These are phyloP conservation scores for Ogataea paradorogensis DNA, from an alignment of 805 yeast species.

Conservation along the genomic window DNA sequence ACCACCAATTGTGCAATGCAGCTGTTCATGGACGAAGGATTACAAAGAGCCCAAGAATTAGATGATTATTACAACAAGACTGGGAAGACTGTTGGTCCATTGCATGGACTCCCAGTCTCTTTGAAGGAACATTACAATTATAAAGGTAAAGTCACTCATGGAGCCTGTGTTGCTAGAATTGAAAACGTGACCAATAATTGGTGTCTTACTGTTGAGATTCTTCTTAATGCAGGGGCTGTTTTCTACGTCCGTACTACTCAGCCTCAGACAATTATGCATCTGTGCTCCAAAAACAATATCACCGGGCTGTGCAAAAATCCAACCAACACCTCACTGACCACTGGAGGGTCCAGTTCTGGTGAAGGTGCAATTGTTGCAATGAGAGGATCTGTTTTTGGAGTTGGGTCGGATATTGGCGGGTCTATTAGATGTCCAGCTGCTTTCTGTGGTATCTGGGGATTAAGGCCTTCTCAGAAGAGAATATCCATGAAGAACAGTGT, in stretches of 20 bases:
- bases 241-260: constrained; percentile 8
- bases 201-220: constrained; percentile 39
- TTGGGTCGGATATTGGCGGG: constrained; percentile 10
- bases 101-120: constrained; percentile 64
- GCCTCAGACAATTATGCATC: constrained; percentile 8
- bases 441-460: constrained; percentile 48
- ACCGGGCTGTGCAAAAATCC: constrained; percentile 10
- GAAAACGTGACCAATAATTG: constrained; percentile 41
- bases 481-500: constrained; percentile 40
- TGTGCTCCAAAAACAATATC: constrained; percentile 8
- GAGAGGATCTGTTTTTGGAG: constrained; percentile 7
- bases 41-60: constrained; percentile 45
- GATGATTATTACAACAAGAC: constrained; percentile 47
- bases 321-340: constrained; percentile 6
- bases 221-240: constrained; percentile 35
- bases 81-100: constrained; percentile 51
- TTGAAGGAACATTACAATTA: constrained; percentile 55
- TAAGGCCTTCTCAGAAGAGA: constrained; percentile 50
- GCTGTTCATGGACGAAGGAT: constrained; percentile 45
- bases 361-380: constrained; percentile 8
- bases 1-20: constrained; percentile 48
- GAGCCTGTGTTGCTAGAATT: constrained; percentile 43
- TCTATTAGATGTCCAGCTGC: constrained; percentile 42
- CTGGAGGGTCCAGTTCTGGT: constrained; percentile 12
- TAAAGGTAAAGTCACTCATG: constrained; percentile 51